Conservation (phyloP, 1,139 yeast genomes). For the Wickerhamomyces sp. region DNA sequence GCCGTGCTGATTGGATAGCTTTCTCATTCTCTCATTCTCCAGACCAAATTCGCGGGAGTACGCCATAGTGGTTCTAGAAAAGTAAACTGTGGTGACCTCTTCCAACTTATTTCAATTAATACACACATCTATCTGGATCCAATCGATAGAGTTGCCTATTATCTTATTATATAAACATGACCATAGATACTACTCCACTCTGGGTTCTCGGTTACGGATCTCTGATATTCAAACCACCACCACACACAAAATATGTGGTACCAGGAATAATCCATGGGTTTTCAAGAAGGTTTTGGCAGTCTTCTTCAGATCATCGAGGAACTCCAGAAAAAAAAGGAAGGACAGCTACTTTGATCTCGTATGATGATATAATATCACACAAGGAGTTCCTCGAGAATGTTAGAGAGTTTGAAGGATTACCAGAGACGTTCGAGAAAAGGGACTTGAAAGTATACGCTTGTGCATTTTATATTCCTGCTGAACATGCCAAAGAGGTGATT, state of each 20-base stretch:
- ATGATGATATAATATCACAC: slow-evolving; percentile 43
- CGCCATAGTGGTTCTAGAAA: no score
- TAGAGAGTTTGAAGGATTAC: slow-evolving; percentile 2
- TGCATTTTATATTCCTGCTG: slow-evolving; percentile 75
- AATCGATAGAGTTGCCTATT: not conserved
- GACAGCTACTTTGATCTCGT: slow-evolving; percentile 73
- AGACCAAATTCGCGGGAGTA: no score
- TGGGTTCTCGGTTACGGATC: slow-evolving; percentile 96
- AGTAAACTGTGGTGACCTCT: no score
- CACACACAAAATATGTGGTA: slow-evolving; percentile 54
- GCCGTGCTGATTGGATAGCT: no score
- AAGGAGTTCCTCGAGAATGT: slow-evolving; percentile 43
- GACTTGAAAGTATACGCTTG: slow-evolving; percentile 72
- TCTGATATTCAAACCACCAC: slow-evolving; percentile 87
- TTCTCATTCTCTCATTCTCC: no score
- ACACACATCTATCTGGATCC: not conserved
- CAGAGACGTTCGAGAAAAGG: slow-evolving; percentile 28
- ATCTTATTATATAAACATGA: slow-evolving; percentile 11
- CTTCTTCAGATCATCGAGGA: slow-evolving; percentile 86
- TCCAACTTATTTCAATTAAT: no score
- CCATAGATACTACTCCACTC: slow-evolving; percentile 34
- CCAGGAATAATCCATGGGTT: slow-evolving; percentile 76
- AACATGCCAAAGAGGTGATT: slow-evolving; percentile 53
- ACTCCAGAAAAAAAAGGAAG: slow-evolving; percentile 82
- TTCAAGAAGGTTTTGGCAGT: slow-evolving; percentile 86